phyloP scores from a whole-genome alignment of 352 stramenopile genomes.

The Peronospora farinosa region DNA sequence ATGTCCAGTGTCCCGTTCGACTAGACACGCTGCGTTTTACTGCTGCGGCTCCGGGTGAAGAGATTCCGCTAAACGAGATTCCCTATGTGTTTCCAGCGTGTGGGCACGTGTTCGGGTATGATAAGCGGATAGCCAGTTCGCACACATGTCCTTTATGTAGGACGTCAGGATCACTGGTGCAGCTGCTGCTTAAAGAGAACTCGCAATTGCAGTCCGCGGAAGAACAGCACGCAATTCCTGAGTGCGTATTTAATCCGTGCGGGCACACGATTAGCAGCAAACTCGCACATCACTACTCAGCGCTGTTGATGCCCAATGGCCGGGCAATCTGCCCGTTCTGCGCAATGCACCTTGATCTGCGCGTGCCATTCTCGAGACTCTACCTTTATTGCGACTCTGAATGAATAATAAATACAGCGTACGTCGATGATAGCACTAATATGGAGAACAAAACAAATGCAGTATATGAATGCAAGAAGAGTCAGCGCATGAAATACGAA shows the following conservation, averaged over 20 bases:
- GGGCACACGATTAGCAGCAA: constrained; percentile 70
- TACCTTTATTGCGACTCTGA: constrained; percentile 68
- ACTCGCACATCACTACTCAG: constrained; percentile 53
- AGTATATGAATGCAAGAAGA: constrained; percentile 14
- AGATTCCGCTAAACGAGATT: constrained; percentile 46
- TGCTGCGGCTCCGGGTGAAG: constrained; percentile 29
- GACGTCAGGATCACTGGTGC: constrained; percentile 54
- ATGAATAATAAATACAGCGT: constrained; percentile 3
- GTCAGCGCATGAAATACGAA: too few species aligned
- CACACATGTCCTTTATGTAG: constrained; percentile 66
- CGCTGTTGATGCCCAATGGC: constrained; percentile 66
- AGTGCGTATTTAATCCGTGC: constrained; percentile 79
- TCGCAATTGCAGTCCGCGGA: constrained; percentile 55
- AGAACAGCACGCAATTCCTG: constrained; percentile 54
- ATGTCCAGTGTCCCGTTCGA: constrained; percentile 75
- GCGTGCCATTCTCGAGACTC: constrained; percentile 61
- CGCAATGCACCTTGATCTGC: constrained; percentile 57
- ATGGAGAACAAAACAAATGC: neutral
- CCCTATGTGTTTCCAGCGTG: constrained; percentile 72
- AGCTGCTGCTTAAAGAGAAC: constrained; percentile 67
- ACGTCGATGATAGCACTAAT: too few species aligned
- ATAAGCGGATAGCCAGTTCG: constrained; percentile 53
- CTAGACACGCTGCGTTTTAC: constrained; percentile 63
- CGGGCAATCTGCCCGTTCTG: constrained; percentile 78
- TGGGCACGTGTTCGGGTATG: constrained; percentile 76